These are phyloP conservation scores for Penicillium psychrofluorescens DNA, from an alignment of 495 filamentous ascomycete species.

Conservation along the genomic window DNA sequence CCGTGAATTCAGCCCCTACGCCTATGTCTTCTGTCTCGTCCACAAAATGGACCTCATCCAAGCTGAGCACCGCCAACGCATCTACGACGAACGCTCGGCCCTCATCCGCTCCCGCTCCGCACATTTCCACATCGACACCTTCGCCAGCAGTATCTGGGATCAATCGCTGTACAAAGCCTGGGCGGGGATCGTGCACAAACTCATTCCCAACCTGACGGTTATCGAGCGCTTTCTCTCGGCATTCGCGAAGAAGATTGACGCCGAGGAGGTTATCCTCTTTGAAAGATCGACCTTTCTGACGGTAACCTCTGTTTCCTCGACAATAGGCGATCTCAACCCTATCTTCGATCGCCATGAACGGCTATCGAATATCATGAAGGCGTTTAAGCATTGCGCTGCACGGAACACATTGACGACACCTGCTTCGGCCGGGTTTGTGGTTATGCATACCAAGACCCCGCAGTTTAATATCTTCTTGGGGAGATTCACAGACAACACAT, in stretches of 20 bases:
- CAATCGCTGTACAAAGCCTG: conserved; percentile 97
- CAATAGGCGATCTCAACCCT: conserved; percentile 69
- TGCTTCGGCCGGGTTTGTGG: conserved; percentile 52
- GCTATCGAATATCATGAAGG: conserved; percentile 92
- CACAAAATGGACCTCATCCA: conserved; percentile 99
- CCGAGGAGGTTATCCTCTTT: conserved; percentile 91
- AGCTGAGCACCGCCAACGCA: conserved; percentile 61
- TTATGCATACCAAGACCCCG: conserved; percentile 60
- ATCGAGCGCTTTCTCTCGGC: conserved; percentile 77
- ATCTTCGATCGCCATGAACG: conserved; percentile 89
- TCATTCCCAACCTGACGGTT: conserved; percentile 85
- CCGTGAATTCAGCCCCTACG: conserved; percentile 72
- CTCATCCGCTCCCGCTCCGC: conserved; percentile 70
- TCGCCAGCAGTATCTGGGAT: conserved; percentile 96
- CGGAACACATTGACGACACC: conserved; percentile 45
- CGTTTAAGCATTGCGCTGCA: conserved; percentile 80
- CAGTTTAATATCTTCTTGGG: conserved; percentile 87
- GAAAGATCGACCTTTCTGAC: conserved; percentile 94
- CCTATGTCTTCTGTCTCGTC: conserved; percentile 84
- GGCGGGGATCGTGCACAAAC: conserved; percentile 92
- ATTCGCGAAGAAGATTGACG: conserved; percentile 75
- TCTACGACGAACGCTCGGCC: conserved; percentile 71
- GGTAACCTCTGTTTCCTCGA: conserved; percentile 74
- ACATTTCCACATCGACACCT: conserved; percentile 63
- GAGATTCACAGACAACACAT: conserved; percentile 93